Percentiles rank a stretch among this genome's conserved stretches.
These are phyloP conservation scores for Claviceps maximensis DNA, from an alignment of 2,329 filamentous ascomycete genomes.

Conservation along the genomic window DNA sequence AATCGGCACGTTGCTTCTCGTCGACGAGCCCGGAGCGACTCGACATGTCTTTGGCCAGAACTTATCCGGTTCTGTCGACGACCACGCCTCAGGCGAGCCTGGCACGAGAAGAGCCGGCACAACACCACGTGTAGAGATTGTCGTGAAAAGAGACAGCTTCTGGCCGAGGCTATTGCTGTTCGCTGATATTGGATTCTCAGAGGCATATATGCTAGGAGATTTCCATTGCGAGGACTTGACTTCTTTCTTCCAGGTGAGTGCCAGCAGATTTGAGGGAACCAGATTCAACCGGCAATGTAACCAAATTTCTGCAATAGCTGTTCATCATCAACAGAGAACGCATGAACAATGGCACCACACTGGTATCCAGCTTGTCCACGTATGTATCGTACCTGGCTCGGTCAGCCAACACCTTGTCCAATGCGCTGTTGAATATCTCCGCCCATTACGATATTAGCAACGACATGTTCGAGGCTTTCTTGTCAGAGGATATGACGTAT, in stretches of 20 bases:
- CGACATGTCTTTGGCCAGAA: conserved; percentile 33
- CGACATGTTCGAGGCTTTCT: conserved; percentile 61
- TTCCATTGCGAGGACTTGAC: conserved; percentile 53
- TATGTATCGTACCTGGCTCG: conserved; percentile 45
- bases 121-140: conserved; percentile 37
- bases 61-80: conserved; percentile 22
- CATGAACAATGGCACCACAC: conserved; percentile 50
- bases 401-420: conserved; percentile 43
- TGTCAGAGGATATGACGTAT: conserved; percentile 66
- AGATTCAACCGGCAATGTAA: neutral
- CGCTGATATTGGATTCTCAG: conserved; percentile 63
- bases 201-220: conserved; percentile 62
- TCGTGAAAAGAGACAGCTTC: conserved; percentile 52
- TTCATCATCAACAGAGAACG: conserved; percentile 57
- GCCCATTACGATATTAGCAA: conserved; percentile 69
- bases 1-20: conserved; percentile 32
- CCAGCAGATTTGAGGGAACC: neutral
- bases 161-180: conserved; percentile 58
- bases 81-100: conserved; percentile 22
- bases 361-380: conserved; percentile 44
- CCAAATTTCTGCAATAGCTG: conserved; percentile 28
- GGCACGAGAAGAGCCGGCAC: conserved; percentile 19
- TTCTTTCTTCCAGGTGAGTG: conserved; percentile 49
- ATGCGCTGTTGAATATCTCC: conserved; percentile 50
- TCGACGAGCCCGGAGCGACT: conserved; percentile 31